Conservation (phyloP, 768 basidiomycete species). For the Crassisporium funariophilum region DNA sequence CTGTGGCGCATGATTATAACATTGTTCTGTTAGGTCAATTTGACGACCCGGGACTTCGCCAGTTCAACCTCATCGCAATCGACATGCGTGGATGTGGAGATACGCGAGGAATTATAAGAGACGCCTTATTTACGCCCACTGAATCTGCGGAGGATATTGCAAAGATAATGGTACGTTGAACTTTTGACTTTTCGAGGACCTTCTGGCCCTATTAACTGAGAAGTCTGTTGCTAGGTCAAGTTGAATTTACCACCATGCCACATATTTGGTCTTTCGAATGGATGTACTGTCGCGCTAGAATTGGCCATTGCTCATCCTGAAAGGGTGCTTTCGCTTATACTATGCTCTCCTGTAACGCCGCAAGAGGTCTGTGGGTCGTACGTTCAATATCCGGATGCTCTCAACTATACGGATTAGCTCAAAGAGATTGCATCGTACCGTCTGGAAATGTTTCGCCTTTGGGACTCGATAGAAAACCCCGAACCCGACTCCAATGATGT, state of each 20-base stretch:
- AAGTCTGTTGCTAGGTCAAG: constrained; percentile 31
- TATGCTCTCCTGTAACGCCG: constrained; percentile 38
- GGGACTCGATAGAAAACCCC: too few relatives aligned
- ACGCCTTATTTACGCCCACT: constrained; percentile 27
- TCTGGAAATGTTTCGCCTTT: too few relatives aligned
- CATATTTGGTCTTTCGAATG: constrained; percentile 38
- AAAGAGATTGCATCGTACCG: too few relatives aligned
- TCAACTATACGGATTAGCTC: constrained; percentile 32
- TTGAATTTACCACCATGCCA: constrained; percentile 36
- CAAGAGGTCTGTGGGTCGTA: constrained; percentile 30
- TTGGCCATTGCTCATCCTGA: constrained; percentile 33
- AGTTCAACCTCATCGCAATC: constrained; percentile 39
- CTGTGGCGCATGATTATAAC: background rate
- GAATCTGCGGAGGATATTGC: constrained; percentile 34
- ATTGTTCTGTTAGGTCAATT: constrained; percentile 32
- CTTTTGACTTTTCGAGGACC: too few relatives aligned
- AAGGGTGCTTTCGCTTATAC: constrained; percentile 31
- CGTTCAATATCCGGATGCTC: background rate
- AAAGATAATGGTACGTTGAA: constrained; percentile 35
- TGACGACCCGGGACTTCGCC: constrained; percentile 33
- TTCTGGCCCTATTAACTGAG: too few relatives aligned
- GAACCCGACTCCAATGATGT: too few relatives aligned
- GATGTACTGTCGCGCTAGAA: constrained; percentile 33
- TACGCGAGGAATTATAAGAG: constrained; percentile 28
- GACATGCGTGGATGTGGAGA: constrained; percentile 37